Base-by-base conservation (phyloP, 1,284 basidiomycete genomes). In the Fomitopsis palustris region DNA sequence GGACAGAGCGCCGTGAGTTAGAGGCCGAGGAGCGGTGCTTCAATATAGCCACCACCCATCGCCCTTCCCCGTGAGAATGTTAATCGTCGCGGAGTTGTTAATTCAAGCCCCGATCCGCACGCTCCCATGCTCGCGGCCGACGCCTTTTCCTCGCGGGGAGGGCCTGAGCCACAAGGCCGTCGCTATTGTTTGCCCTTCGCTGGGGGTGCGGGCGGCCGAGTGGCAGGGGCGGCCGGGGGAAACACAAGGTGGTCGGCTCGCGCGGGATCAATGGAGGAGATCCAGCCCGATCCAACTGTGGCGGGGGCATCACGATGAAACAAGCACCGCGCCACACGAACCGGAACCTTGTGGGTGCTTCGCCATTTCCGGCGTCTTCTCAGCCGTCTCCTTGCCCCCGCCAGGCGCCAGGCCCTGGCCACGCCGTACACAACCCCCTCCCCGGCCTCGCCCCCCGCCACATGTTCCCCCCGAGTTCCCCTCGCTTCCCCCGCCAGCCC, bases 61-160 rank as follows among this genome's bases (percentile, higher is more conserved):
- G 62, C 52, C 60, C 66, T 69, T 67, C 67, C 53, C 16, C 65
- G 67, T 69, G 67, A 62, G 65, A 69, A 64, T 25, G 10, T 12
- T 27, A 35, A 54, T 47, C 62, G 64, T 64, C 67, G 67, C 67
- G 59, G 67, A 64, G 60, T 65, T 60, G 55, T 59, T 57, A 54
- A 10, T 59, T 60, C 35, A 58, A 60, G 45, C 66, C 63, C 66
- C 64, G 66, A 67, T 67, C 66, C 58, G 45, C 25, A 10, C 25
- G 3, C 62, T 54, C 63, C 59, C 63, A 55, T 63, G 57, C 60
- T 65, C 64, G 61, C 62, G 62, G 63, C 61, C 57, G 60, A 59
- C 61, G 29, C 21, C 6, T 27, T 2, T 39, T 25, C 54, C 53
- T 45, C 45, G 8, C 14, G 16, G 23, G 12, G 25, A 12, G 25